Percentiles rank a stretch among this genome's conserved stretches.
Evolutionary conservation across 2,329 filamentous ascomycete species (phyloP).

Genomic region (Emergomyces africanus): DNA sequence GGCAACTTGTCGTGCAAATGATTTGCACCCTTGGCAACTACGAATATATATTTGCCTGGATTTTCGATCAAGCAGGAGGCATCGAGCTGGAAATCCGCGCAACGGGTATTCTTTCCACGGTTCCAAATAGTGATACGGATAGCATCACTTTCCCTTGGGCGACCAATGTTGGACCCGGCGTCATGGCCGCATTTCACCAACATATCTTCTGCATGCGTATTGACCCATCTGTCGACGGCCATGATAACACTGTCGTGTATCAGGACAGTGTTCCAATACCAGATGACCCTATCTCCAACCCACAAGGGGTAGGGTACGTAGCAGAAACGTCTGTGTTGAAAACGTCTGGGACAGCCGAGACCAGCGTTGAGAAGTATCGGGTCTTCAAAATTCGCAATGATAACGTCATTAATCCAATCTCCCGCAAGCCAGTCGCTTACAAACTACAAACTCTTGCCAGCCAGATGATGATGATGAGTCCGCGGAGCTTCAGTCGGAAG

Average conservation of each 20-base stretch:
- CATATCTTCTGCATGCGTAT: conserved; percentile 60
- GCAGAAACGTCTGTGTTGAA: conserved; percentile 36
- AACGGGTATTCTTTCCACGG: conserved; percentile 55
- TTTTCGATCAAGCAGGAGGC: conserved; percentile 59
- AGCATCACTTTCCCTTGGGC: conserved; percentile 52
- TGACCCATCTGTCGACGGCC: conserved; percentile 49
- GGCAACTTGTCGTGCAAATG: conserved; percentile 54
- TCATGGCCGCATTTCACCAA: conserved; percentile 59
- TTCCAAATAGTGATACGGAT: conserved; percentile 49
- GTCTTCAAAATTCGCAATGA: conserved; percentile 49
- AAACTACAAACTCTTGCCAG: conserved; percentile 45
- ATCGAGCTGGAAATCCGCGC: conserved; percentile 55
- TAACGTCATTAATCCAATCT: conserved; percentile 39
- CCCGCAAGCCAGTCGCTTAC: conserved; percentile 42
- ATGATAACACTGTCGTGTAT: conserved; percentile 43
- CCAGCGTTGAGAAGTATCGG: conserved; percentile 36
- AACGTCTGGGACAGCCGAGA: conserved; percentile 36
- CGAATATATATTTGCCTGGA: conserved; percentile 60
- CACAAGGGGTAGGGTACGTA: conserved; percentile 40
- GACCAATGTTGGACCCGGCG: conserved; percentile 56
- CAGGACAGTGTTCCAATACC: conserved; percentile 50
- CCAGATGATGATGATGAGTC: conserved; percentile 44
- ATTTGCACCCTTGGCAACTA: conserved; percentile 63
- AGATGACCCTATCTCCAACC: conserved; percentile 38
- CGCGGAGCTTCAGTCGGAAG: conserved; percentile 35